phyloP scores from a whole-genome alignment of 2,329 filamentous ascomycete genomes.

The Hypoxylon sp. region DNA sequence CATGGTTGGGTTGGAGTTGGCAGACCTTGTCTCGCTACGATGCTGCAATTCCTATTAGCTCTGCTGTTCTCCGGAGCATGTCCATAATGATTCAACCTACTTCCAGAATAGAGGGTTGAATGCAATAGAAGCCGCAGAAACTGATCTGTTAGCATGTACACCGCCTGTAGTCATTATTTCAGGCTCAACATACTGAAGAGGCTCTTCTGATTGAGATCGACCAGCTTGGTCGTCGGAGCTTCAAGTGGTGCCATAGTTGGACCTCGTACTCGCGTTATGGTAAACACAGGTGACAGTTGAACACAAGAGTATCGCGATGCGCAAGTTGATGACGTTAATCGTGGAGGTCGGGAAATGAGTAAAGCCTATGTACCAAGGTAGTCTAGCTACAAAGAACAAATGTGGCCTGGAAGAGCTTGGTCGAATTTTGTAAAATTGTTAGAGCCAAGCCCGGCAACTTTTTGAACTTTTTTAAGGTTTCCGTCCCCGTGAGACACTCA shows the following conservation, averaged over 20 bases:
- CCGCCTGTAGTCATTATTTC: conserved; percentile 26
- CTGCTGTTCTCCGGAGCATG: conserved; percentile 14
- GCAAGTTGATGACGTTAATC: conserved; percentile 2
- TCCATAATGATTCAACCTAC: conserved; percentile 67
- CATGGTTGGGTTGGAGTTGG: conserved; percentile 25
- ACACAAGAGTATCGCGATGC: background rate
- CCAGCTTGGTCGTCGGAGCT: conserved; percentile 57
- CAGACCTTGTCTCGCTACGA: conserved; percentile 84
- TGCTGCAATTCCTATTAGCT: conserved; percentile 66
- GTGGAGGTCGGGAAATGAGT: background rate
- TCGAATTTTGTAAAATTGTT: conserved; percentile 23
- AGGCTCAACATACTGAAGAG: conserved; percentile 68
- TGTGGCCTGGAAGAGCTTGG: conserved; percentile 24
- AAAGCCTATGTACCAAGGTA: too few species aligned
- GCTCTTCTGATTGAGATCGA: conserved; percentile 76
- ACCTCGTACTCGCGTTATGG: conserved; percentile 10
- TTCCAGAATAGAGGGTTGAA: conserved; percentile 99
- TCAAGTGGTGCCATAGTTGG: conserved; percentile 55
- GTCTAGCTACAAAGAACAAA: conserved; percentile 9
- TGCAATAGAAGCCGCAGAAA: conserved; percentile 82
- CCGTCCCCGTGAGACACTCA: conserved; percentile 25
- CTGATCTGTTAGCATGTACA: conserved; percentile 59
- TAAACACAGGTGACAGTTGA: background rate
- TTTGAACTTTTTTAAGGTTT: conserved; percentile 6
- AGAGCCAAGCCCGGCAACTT: conserved; percentile 35